Evolutionary conservation across 2,329 filamentous ascomycete species (phyloP), one percentile per base, ranked within the genome.

Genomic region (Lizonia empirigonia): DNA sequence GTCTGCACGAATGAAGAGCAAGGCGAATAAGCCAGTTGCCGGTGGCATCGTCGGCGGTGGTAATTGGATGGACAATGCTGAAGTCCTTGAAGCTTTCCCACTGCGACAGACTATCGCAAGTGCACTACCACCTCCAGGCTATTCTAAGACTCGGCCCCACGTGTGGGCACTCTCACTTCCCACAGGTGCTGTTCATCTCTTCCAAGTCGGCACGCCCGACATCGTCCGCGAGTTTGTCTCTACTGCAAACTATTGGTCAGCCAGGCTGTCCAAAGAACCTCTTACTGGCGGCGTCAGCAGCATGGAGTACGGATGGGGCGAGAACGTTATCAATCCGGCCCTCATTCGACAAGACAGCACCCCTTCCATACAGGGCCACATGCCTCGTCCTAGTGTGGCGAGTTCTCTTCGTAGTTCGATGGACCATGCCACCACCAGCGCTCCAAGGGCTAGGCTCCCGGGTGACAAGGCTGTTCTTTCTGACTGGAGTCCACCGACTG

Each of bases 11-110:
- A 82, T 85, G 61, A 91, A 90, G 72, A 80, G 76, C 56, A 85
- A 84, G 56, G 78, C 73, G 67, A 78, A 81, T 66, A 78, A 81
- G 42, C 70, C 75, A 29, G 77, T 78, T 18, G 81, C 82, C 8
- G 85, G 84, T 10, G 84, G 86, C 22, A 82, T 89, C 6, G 94
- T 97, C 2, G 94, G 94, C 59, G 94, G 94, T 54, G 94, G 94
- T 19, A 97, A 99, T 72, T 99, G 94, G 94, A 93, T 93, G 72
- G 92, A 97, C 62, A 97, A 96, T 68, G 94, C 94, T 5, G 91
- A 96, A 58, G 90, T 87, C 58, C 80, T 97, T 8, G 92, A 90
- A 63, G 88, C 87, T 16, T 97, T 97, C 72, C 86, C 89, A 34
- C 84, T 99, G 7, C 85, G 92, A 16, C 92, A 97, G 71, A 95